Base-by-base conservation (phyloP, 352 stramenopile genomes). In the Pythium dissotocum region DNA sequence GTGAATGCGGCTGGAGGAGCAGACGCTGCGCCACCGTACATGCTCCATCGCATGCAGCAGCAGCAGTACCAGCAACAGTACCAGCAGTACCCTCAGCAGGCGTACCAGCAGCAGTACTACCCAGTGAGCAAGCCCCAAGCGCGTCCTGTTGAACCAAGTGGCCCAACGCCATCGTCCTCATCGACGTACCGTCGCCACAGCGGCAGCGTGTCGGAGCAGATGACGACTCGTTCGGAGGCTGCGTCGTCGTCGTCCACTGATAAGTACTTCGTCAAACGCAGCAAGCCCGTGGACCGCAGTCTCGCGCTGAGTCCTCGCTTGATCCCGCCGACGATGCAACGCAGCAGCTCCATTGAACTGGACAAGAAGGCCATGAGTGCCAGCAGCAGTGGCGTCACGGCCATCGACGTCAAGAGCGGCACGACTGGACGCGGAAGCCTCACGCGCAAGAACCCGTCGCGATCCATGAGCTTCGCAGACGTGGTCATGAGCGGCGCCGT, bases 391-490 rank as follows among this genome's bases (percentile, higher is more conserved):
- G 59, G 52, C 30, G 35, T 12, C 10, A 24, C n/a, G 33, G 42
- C 42, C 2, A 44, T 21, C 1, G 54, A 64, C 18, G 28, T 24
- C 26, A 72, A 40, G 12, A 48, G 58, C n/a, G 48, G 21, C 42
- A 32, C 46, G 2, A 12, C n/a, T 32, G 55, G 42, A 12, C 55
- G 78, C 65, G 42, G 66, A 14, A 54, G 65, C 6, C n/a, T 46
- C 24, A 72, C 53, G 21, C 78, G 86, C 26, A 94, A 94, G 69
- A 78, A 73, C 18, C 84, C 83, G 13, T 81, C 86, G 26, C 83
- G 88, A 16, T 95, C 87, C 4, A 79, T 95, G 65, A 95, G 87
- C 71, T 95, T 95, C 76, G 88, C 88, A 0, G 88, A 95, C 54
- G 88, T 95, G 13, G 88, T 95, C 0, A 77, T 90, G 14, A 85